phyloP scores from a whole-genome alignment of 345 rosid species.

The Chamaenerion angustifolium region DNA sequence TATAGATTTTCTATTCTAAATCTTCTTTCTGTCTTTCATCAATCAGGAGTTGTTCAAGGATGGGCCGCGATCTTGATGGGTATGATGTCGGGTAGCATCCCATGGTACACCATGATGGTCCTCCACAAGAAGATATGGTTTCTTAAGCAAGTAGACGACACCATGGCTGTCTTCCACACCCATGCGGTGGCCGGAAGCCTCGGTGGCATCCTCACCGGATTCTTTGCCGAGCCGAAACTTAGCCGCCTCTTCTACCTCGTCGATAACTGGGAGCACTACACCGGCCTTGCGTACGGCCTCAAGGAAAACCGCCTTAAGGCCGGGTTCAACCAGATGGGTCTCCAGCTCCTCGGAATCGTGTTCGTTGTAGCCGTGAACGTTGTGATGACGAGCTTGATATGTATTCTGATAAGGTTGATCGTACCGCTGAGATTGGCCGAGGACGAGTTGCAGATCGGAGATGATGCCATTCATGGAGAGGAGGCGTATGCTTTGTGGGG shows the following conservation, averaged over 20 bases:
- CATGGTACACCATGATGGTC: constrained; percentile 72
- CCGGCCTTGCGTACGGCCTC: constrained; percentile 40
- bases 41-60: constrained; percentile 69
- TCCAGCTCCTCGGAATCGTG: constrained; percentile 39
- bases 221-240: constrained; percentile 53
- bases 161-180: constrained; percentile 66
- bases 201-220: constrained; percentile 49
- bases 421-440: constrained; percentile 43
- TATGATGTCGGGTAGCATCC: constrained; percentile 50
- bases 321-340: constrained; percentile 42
- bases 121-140: constrained; percentile 50
- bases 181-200: constrained; percentile 53
- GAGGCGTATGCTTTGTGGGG: constrained; percentile 66
- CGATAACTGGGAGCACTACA: constrained; percentile 26
- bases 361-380: constrained; percentile 26
- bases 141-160: constrained; percentile 47
- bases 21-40: no score
- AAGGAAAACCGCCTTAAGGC: constrained; percentile 12
- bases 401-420: constrained; percentile 21
- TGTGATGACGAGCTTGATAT: constrained; percentile 27
- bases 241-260: constrained; percentile 32
- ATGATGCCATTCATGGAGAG: constrained; percentile 57
- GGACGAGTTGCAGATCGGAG: constrained; percentile 40
- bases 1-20: no score
- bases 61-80: constrained; percentile 67